These are phyloP conservation scores for Hymenoscyphus albidus DNA, from an alignment of 2,329 filamentous ascomycete genomes.

Conservation along the genomic window DNA sequence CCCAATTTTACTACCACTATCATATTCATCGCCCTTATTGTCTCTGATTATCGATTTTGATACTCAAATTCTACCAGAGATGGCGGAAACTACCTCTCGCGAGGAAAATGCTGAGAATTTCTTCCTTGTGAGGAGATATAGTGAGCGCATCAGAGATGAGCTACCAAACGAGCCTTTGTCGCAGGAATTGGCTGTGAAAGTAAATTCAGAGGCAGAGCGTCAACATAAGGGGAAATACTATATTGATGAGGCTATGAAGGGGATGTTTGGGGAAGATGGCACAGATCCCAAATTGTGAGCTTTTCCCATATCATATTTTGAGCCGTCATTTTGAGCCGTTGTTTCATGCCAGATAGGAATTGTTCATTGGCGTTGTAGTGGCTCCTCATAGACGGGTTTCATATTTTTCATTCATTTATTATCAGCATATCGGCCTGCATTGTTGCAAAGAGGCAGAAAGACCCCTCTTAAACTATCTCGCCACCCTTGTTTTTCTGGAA, in stretches of 20 bases:
- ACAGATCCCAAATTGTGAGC: not conserved
- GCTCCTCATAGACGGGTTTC: no score
- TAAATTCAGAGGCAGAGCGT: not conserved
- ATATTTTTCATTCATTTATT: no score
- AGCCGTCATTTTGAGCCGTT: no score
- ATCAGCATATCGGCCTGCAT: no score
- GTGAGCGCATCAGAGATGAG: not conserved
- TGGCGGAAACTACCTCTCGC: not conserved
- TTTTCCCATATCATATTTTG: no score
- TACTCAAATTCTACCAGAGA: not conserved
- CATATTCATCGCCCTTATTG: not conserved
- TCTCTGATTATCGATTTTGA: not conserved
- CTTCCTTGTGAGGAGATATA: not conserved
- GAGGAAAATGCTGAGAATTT: not conserved
- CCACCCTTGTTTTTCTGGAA: no score
- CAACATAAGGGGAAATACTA: not conserved
- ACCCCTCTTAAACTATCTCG: no score
- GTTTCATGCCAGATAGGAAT: no score
- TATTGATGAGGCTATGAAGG: not conserved
- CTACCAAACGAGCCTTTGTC: not conserved
- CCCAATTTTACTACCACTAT: not conserved
- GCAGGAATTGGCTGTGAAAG: not conserved
- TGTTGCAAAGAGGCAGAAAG: no score
- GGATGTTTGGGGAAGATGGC: not conserved
- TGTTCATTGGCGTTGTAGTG: no score